Conservation (phyloP, 139 green algal genomes). For the Chlamydomonas sphaeroides region DNA sequence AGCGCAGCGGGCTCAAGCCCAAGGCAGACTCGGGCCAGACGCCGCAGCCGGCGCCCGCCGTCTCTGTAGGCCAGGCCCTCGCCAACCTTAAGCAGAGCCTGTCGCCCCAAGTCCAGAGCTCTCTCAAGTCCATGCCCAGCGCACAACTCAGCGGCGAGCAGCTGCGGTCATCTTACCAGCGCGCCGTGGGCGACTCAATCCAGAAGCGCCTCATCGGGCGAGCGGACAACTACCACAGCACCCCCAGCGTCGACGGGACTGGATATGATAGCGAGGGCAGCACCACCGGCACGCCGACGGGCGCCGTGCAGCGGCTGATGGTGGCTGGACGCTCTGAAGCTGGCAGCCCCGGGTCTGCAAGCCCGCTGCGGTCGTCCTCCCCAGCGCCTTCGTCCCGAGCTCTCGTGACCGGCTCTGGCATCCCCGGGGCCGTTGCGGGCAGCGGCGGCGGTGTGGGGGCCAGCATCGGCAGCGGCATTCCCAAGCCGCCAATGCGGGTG, state of each 20-base stretch:
- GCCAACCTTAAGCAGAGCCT: constrained; percentile 5
- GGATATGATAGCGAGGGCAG: neutral
- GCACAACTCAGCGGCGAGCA: constrained; percentile 13
- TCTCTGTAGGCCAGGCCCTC: neutral
- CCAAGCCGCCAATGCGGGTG: neutral
- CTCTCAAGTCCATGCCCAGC: neutral
- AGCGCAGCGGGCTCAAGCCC: neutral
- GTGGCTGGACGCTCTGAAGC: too few relatives aligned
- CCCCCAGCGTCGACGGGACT: neutral
- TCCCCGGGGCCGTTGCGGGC: too few relatives aligned
- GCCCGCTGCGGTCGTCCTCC: too few relatives aligned
- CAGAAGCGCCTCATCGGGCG: constrained; percentile 27
- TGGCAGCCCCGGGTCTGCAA: too few relatives aligned
- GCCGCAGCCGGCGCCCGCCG: neutral
- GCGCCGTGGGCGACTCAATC: neutral
- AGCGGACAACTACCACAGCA: neutral
- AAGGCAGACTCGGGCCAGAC: neutral
- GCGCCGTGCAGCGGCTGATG: neutral
- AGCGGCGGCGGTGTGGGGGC: too few relatives aligned
- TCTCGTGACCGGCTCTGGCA: too few relatives aligned
- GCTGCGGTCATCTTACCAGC: neutral
- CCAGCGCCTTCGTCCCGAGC: too few relatives aligned
- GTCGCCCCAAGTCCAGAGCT: neutral
- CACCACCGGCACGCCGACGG: neutral
- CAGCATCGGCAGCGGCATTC: neutral